phyloP scores from a whole-genome alignment of 2,329 filamentous ascomycete species.

The Thielaviopsis ethacetica region DNA sequence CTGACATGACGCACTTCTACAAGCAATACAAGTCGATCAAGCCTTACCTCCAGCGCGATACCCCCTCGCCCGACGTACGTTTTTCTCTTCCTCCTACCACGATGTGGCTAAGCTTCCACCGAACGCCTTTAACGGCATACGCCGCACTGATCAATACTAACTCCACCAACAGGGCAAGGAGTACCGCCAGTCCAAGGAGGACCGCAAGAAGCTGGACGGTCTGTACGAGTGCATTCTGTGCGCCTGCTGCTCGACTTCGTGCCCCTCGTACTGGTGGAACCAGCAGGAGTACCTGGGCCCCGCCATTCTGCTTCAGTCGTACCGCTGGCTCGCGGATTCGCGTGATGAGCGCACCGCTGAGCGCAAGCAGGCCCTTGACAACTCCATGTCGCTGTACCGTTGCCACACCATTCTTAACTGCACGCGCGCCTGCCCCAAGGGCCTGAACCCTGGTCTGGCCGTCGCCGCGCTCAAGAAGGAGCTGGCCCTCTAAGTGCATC shows the following conservation, averaged over 20 bases:
- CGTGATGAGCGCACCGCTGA: conserved; percentile 79
- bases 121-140: neutral
- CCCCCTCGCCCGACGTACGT: conserved; percentile 66
- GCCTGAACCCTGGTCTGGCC: conserved; percentile 83
- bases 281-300: conserved; percentile 95
- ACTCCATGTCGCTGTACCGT: conserved; percentile 96
- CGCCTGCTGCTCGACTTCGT: conserved; percentile 97
- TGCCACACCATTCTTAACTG: conserved; percentile 99
- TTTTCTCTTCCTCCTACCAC: neutral
- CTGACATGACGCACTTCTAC: conserved; percentile 97
- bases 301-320: conserved; percentile 90
- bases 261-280: conserved; percentile 99
- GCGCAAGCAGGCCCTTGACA: conserved; percentile 84
- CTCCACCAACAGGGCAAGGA: conserved; percentile 56
- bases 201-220: conserved; percentile 92
- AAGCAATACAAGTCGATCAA: conserved; percentile 99
- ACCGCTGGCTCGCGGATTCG: conserved; percentile 91
- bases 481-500: conserved; percentile 44
- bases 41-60: conserved; percentile 89
- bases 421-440: conserved; percentile 95
- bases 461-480: conserved; percentile 99
- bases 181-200: conserved; percentile 75
- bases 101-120: neutral
- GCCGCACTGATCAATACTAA: neutral
- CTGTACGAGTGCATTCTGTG: conserved; percentile 99